phyloP scores from a whole-genome alignment of 2,329 filamentous ascomycete species.

The Paraphoma chrysanthemicola region DNA sequence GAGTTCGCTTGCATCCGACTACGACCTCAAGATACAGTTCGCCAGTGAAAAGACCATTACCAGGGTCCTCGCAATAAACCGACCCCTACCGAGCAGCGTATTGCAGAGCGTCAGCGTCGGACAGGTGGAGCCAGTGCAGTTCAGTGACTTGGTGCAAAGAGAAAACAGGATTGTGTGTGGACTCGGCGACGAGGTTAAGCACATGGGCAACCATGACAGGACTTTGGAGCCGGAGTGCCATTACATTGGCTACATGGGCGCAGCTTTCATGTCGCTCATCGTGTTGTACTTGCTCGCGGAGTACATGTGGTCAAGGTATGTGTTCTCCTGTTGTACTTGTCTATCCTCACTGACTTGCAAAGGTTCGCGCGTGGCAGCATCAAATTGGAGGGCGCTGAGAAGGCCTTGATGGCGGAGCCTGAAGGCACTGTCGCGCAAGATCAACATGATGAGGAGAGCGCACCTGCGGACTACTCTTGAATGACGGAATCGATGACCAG shows the following conservation, averaged over 20 bases:
- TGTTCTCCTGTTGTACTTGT: background rate
- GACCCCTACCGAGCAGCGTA: constrained; percentile 27
- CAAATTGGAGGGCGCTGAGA: constrained; percentile 32
- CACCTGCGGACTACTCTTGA: background rate
- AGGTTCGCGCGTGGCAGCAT: constrained; percentile 14
- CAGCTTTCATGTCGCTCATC: constrained; percentile 22
- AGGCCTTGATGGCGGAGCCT: constrained; percentile 17
- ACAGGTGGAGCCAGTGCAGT: constrained; percentile 13
- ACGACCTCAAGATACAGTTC: constrained; percentile 33
- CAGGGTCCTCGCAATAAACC: constrained; percentile 23
- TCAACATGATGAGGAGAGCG: background rate
- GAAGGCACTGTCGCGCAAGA: background rate
- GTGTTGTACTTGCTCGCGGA: constrained; percentile 24
- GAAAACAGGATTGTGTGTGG: constrained; percentile 34
- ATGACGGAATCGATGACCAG: background rate
- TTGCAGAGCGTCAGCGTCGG: constrained; percentile 17
- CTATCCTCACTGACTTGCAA: constrained; percentile 1
- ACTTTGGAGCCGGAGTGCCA: constrained; percentile 13
- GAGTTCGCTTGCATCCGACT: constrained; percentile 24
- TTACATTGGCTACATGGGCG: constrained; percentile 26
- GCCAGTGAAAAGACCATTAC: constrained; percentile 26
- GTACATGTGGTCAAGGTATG: constrained; percentile 30
- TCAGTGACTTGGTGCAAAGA: constrained; percentile 10
- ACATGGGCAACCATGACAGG: constrained; percentile 6
- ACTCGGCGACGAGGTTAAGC: constrained; percentile 27